Conservation (phyloP, 148 eudicot genomes). For the Heliamphora exappendiculata region DNA sequence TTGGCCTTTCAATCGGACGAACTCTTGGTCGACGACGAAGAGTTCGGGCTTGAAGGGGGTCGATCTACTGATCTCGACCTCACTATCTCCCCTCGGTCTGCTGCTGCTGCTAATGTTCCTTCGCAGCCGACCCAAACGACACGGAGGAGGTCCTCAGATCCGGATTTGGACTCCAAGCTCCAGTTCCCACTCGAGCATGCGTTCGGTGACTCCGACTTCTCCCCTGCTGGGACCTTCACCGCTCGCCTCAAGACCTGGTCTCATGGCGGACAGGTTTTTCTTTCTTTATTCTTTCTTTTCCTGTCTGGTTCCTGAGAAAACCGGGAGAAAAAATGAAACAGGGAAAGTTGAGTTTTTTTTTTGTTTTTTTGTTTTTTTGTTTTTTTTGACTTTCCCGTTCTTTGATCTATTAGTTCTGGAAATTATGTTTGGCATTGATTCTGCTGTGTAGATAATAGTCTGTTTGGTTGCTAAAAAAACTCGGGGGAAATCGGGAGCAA, state of each 20-base stretch:
- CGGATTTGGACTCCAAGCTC: conserved; percentile 68
- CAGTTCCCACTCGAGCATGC: conserved; percentile 77
- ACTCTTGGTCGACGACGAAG: conserved; percentile 66
- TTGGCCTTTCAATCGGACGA: conserved; percentile 77
- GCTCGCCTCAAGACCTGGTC: conserved; percentile 82
- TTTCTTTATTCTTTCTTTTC: not conserved
- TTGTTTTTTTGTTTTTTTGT: too few species aligned
- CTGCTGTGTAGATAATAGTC: not conserved
- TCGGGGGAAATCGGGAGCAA: not conserved
- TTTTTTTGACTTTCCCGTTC: not conserved
- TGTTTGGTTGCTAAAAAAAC: not conserved
- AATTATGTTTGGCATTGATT: not conserved
- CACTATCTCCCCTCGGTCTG: not conserved
- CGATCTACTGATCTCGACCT: conserved; percentile 25
- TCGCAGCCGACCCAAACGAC: conserved; percentile 1
- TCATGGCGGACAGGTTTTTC: conserved; percentile 71
- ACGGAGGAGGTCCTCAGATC: conserved; percentile 48
- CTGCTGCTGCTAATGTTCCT: too few species aligned
- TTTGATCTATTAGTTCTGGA: not conserved
- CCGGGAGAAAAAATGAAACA: not conserved
- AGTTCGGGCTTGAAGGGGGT: conserved; percentile 53
- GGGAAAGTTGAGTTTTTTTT: not conserved
- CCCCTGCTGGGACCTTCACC: conserved; percentile 68
- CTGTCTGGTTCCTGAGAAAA: not conserved
- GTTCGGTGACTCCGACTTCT: conserved; percentile 75